A percentile compares a stretch with the other conserved stretches of the same genome.
phyloP scores from a whole-genome alignment of 495 filamentous ascomycete species.

The Tuber brumale region DNA sequence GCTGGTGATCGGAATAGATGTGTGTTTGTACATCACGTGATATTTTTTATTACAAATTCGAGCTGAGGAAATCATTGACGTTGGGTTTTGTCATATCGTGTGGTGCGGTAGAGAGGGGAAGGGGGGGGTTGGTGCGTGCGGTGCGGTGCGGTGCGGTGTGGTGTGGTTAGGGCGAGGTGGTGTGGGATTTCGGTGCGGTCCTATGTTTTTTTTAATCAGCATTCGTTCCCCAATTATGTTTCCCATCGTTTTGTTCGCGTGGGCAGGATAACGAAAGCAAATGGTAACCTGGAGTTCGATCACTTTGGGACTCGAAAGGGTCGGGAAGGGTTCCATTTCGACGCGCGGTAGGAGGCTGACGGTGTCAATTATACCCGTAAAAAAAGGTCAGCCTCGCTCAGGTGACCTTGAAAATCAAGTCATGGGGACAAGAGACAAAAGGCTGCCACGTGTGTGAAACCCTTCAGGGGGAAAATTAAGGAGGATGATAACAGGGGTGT shows the following conservation, averaged over 20 bases:
- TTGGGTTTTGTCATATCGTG: too few species aligned
- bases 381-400: background rate
- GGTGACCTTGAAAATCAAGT: background rate
- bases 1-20: too few species aligned
- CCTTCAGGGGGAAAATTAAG: background rate
- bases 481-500: background rate
- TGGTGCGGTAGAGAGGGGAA: too few species aligned
- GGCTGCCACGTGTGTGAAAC: background rate
- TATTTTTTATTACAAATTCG: too few species aligned
- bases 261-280: background rate
- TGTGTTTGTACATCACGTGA: too few species aligned
- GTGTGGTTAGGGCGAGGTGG: too few species aligned
- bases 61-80: too few species aligned
- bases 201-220: background rate
- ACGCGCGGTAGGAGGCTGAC: background rate
- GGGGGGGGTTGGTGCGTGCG: too few species aligned
- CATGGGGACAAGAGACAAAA: background rate
- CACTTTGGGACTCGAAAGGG: slow-evolving; percentile 23
- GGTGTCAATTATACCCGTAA: background rate
- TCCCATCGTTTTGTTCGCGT: background rate
- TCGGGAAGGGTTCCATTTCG: slow-evolving; percentile 4
- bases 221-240: background rate
- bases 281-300: slow-evolving; percentile 27
- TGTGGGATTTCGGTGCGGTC: too few species aligned
- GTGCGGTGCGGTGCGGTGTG: too few species aligned